These are phyloP conservation scores for Pleurotus platypus DNA, from an alignment of 768 basidiomycete species.

Conservation along the genomic window DNA sequence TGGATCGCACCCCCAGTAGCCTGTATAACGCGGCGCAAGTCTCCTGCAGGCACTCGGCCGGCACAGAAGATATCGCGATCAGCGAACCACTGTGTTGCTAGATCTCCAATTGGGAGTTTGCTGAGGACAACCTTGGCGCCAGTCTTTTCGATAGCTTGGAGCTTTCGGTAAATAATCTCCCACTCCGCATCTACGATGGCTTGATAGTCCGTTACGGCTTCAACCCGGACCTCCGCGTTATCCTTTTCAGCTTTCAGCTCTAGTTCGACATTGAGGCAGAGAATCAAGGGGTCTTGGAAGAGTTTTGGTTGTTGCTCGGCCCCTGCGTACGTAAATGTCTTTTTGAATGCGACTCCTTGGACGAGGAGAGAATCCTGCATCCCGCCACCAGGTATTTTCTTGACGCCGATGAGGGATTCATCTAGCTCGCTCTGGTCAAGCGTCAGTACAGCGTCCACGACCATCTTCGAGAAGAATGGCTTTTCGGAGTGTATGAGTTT, in stretches of 20 bases:
- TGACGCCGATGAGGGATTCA: constrained; percentile 93
- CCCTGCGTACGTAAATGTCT: constrained; percentile 98
- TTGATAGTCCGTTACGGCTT: constrained; percentile 96
- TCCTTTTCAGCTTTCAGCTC: constrained; percentile 99
- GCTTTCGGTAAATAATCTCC: constrained; percentile 98
- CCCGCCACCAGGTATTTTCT: constrained; percentile 96
- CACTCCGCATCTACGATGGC: constrained; percentile 99
- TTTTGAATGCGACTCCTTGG: constrained; percentile 95
- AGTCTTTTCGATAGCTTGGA: constrained; percentile 92
- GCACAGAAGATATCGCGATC: constrained; percentile 99
- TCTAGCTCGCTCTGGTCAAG: constrained; percentile 93
- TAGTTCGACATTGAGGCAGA: constrained; percentile 95
- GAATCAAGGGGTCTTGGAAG: constrained; percentile 83
- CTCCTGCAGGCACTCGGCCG: constrained; percentile 86
- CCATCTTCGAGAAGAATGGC: constrained; percentile 98
- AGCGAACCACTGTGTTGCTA: constrained; percentile 99
- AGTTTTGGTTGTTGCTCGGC: constrained; percentile 98
- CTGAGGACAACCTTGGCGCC: constrained; percentile 97
- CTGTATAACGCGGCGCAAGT: constrained; percentile 91
- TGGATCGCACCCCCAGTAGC: constrained; percentile 95
- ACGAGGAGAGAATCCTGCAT: constrained; percentile 95
- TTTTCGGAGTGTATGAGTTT: constrained; percentile 99
- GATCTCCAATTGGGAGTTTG: constrained; percentile 96
- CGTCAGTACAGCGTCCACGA: constrained; percentile 92
- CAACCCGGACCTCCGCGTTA: constrained; percentile 97